Conservation (phyloP, 352 stramenopile genomes). For the Pythium inflatum region DNA sequence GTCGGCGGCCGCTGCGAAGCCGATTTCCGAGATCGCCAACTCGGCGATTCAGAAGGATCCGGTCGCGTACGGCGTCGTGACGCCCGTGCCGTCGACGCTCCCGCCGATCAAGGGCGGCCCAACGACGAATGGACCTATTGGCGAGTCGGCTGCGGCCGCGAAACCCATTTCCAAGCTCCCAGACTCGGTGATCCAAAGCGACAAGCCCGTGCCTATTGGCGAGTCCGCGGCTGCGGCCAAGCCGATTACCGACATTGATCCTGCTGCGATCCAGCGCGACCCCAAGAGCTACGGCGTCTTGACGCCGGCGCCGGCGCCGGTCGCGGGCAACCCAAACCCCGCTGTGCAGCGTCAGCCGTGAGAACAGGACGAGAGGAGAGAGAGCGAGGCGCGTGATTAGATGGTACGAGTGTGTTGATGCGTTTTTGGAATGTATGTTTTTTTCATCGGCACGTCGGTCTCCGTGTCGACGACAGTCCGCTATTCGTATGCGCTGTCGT, state of each 20-base stretch:
- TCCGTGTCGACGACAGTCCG: too few relatives aligned
- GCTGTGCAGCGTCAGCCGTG: neutral
- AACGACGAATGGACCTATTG: neutral
- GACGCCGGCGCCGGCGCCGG: neutral
- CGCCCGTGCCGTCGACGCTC: neutral
- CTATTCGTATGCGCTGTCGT: too few relatives aligned
- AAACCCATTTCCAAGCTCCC: constrained; percentile 1
- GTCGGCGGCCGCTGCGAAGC: constrained; percentile 27
- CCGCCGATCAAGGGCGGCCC: neutral
- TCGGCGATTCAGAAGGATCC: constrained; percentile 28
- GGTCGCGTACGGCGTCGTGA: constrained; percentile 13
- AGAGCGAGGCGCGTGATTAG: too few relatives aligned
- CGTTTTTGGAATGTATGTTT: too few relatives aligned
- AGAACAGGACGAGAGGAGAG: too few relatives aligned
- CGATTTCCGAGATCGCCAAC: constrained; percentile 16
- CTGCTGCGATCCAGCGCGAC: constrained; percentile 13
- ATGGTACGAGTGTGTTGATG: too few relatives aligned
- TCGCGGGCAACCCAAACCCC: neutral
- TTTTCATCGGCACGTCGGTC: too few relatives aligned
- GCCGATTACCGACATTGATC: neutral
- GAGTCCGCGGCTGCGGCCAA: constrained; percentile 7
- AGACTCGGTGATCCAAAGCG: neutral
- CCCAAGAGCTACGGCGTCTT: constrained; percentile 11
- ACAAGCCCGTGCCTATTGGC: neutral
- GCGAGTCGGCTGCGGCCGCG: constrained; percentile 5